These are phyloP conservation scores for Daldinia caldariorum DNA, from an alignment of 495 filamentous ascomycete genomes.

Conservation along the genomic window DNA sequence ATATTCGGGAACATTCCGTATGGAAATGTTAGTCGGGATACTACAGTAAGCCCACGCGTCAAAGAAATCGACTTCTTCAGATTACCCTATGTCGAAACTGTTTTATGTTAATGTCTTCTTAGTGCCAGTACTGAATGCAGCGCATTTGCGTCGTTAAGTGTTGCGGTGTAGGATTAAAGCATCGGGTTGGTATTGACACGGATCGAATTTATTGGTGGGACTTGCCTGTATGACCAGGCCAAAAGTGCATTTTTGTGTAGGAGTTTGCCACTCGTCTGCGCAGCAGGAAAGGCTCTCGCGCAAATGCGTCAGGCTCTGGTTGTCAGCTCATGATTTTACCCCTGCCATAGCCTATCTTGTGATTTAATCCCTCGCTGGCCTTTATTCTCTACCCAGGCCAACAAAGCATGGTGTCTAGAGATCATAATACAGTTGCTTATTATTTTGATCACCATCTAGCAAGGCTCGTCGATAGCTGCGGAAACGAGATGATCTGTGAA, in stretches of 20 bases:
- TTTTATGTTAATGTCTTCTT: background rate
- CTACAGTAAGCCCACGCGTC: background rate
- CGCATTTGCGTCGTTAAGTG: constrained; percentile 29
- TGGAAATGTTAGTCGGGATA: background rate
- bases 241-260: constrained; percentile 27
- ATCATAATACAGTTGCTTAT: background rate
- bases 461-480: background rate
- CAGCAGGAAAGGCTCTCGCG: constrained; percentile 11
- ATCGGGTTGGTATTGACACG: background rate
- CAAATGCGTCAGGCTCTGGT: constrained; percentile 31
- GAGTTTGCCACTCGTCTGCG: constrained; percentile 30
- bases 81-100: constrained; percentile 2
- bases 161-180: constrained; percentile 17
- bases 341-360: background rate
- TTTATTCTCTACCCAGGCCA: background rate
- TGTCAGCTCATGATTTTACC: background rate
- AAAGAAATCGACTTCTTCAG: background rate
- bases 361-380: background rate
- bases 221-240: background rate
- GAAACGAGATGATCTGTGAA: background rate
- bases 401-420: background rate
- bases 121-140: background rate
- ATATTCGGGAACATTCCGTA: background rate
- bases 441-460: background rate
- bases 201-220: constrained; percentile 17